Base-by-base conservation (phyloP, 176 grass and related monocot species). In the Carex parvula region DNA sequence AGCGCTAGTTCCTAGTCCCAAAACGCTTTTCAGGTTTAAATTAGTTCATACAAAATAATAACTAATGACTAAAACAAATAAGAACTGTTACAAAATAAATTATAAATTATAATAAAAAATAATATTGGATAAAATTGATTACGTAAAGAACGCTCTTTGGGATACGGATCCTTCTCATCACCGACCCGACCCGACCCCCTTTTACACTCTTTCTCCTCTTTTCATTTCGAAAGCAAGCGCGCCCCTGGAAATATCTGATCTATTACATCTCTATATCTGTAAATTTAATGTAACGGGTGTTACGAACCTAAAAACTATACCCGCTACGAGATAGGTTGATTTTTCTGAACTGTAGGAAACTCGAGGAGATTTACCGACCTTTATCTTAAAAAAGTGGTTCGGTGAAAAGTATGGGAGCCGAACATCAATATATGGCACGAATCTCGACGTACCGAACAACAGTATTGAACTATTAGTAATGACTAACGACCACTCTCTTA, bases 191-290 rank as follows among this genome's bases (percentile, higher is more conserved):
- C n/a, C n/a, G n/a, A n/a, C n/a, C n/a, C n/a, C n/a, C 10, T 12
- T 48, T 46, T 52, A 21, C n/a, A 10, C 9, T 20, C 5, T 46
- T 72, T 48, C 4, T 48, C 9, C 42, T 73, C 39, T 54, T 54
- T 76, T 54, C 44, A 22, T 76, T 76, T 76, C 44, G 10, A 76
- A 54, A 76, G 71, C 46, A 55, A 76, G 71, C 69, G 17, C 17
- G 1, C 18, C 2, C 9, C 39, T 48, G 12, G 1, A 12, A 22
- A 12, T 22, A 21, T 48, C 2, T 26, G 48, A 76, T 76, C 42
- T 50, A 22, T 21, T 74, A 29, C 11, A 53, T 53, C 22, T 20
- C 44, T 54, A 7, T 2, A 54, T 16, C 12, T 54, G 30, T 30
- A 14, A 54, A 1, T 54, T 29, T 10, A 54, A 54, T 26, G 71